Evolutionary conservation across 1,284 basidiomycete species (phyloP).

Genomic region (Malassezia slooffiae): DNA sequence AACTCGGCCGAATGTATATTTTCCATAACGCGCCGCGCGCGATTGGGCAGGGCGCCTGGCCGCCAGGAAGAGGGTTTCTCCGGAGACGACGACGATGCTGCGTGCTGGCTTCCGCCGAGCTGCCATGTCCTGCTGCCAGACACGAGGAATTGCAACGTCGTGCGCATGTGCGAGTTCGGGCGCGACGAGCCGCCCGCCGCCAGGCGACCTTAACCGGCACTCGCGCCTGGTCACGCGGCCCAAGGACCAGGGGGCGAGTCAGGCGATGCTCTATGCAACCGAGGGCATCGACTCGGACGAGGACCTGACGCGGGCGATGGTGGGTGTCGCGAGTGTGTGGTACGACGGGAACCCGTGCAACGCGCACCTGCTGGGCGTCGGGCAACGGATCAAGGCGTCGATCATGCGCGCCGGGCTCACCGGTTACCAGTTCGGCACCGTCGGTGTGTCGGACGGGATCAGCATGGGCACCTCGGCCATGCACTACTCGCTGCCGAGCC

Average conservation of each 20-base stretch:
- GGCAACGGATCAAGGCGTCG: conserved; percentile 35
- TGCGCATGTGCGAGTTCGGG: conserved; percentile 9
- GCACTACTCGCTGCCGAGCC: conserved; percentile 42
- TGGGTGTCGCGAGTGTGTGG: conserved; percentile 44
- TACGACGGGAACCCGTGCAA: conserved; percentile 47
- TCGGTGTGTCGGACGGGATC: conserved; percentile 46
- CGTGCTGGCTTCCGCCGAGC: too few species aligned
- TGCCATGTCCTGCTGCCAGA: too few species aligned
- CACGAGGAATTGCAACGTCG: conserved; percentile 7
- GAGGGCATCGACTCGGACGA: conserved; percentile 37
- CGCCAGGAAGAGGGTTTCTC: too few species aligned
- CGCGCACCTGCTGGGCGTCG: conserved; percentile 40
- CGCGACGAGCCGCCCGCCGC: conserved; percentile 19
- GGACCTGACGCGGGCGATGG: conserved; percentile 42
- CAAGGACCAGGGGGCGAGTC: conserved; percentile 45
- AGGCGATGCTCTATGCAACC: conserved; percentile 46
- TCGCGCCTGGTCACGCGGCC: conserved; percentile 40
- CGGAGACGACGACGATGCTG: too few species aligned
- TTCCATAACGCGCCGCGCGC: too few species aligned
- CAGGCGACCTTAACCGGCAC: conserved; percentile 39
- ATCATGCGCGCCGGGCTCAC: conserved; percentile 39
- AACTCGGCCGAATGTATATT: conserved; percentile 11
- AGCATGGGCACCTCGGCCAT: conserved; percentile 45
- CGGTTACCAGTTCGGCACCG: conserved; percentile 43
- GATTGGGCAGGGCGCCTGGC: too few species aligned